A percentile compares a stretch with the other conserved stretches of the same genome.
These are phyloP conservation scores for Datura wrightii DNA, from an alignment of 257 asterid species.

Conservation along the genomic window DNA sequence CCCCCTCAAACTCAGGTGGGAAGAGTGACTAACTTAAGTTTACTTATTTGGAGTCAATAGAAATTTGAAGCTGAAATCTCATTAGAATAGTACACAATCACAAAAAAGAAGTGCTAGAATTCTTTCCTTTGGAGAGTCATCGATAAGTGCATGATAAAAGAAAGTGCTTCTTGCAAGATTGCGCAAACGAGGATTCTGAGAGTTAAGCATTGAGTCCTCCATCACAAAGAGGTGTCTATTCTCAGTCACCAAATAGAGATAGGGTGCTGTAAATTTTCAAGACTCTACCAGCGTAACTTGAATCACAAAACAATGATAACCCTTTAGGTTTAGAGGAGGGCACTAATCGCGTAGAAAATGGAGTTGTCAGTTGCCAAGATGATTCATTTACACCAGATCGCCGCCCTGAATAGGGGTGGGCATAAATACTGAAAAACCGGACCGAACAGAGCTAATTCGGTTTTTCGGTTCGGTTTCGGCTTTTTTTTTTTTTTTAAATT, in stretches of 20 bases:
- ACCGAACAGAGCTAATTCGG: too few species aligned
- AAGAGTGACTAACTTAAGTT: not conserved
- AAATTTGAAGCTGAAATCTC: not conserved
- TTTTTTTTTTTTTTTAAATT: too few species aligned
- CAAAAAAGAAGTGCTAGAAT: not conserved
- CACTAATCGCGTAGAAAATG: not conserved
- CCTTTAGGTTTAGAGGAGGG: not conserved
- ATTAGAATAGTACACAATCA: not conserved
- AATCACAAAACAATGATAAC: not conserved
- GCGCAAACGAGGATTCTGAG: not conserved
- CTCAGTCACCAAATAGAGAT: not conserved
- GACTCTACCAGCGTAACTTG: not conserved
- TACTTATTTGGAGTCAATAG: not conserved
- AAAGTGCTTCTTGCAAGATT: conserved; percentile 18
- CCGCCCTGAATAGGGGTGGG: not conserved
- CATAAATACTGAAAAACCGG: too few species aligned
- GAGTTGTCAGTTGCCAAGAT: not conserved
- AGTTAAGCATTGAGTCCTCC: not conserved
- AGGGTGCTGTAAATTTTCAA: conserved; percentile 7
- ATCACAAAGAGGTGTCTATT: conserved; percentile 4
- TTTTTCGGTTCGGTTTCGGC: too few species aligned
- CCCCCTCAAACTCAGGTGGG: not conserved
- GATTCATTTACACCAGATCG: not conserved
- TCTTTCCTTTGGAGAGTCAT: not conserved
- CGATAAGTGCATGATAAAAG: not conserved